A percentile compares a stretch with the other conserved stretches of the same genome.
phyloP scores from a whole-genome alignment of 2,329 filamentous ascomycete genomes.

The Coleophoma cylindrospora region DNA sequence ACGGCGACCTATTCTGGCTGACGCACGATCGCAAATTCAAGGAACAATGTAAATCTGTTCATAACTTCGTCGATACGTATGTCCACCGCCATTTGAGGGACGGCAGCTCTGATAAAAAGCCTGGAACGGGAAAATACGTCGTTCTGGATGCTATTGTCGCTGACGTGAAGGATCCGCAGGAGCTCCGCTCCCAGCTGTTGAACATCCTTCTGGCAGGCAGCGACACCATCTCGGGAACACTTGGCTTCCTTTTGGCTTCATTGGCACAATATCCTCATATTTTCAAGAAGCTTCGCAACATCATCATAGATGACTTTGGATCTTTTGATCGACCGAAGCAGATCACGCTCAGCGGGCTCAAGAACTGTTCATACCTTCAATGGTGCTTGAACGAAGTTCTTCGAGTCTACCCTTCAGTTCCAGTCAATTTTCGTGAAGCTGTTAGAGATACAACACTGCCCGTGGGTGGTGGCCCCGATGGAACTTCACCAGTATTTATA shows the following conservation, averaged over 20 bases:
- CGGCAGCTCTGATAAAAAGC: slow-evolving; percentile 6
- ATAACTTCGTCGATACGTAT: slow-evolving; percentile 15
- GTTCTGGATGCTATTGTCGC: slow-evolving; percentile 52
- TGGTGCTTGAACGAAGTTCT: slow-evolving; percentile 17
- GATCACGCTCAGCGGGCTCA: slow-evolving; percentile 14
- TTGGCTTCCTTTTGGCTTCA: slow-evolving; percentile 39
- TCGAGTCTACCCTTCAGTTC: slow-evolving; percentile 22
- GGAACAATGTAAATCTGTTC: slow-evolving; percentile 14
- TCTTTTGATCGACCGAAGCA: slow-evolving; percentile 11
- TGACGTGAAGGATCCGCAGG: slow-evolving; percentile 35
- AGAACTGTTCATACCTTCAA: slow-evolving; percentile 17
- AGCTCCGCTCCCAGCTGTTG: slow-evolving; percentile 33
- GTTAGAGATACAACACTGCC: slow-evolving; percentile 15
- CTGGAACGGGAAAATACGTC: slow-evolving; percentile 9
- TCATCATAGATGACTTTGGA: slow-evolving; percentile 29
- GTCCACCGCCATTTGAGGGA: slow-evolving; percentile 9
- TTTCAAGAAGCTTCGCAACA: slow-evolving; percentile 39
- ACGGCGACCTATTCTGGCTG: slow-evolving; percentile 12
- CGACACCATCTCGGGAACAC: slow-evolving; percentile 41
- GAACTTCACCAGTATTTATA: slow-evolving; percentile 15
- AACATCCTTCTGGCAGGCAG: slow-evolving; percentile 41
- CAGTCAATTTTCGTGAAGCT: slow-evolving; percentile 14
- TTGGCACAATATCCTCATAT: slow-evolving; percentile 35
- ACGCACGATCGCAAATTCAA: slow-evolving; percentile 11
- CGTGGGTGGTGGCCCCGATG: slow-evolving; percentile 15